phyloP scores from a whole-genome alignment of 140 eudicot species.

The Ambrosia hybrid region DNA sequence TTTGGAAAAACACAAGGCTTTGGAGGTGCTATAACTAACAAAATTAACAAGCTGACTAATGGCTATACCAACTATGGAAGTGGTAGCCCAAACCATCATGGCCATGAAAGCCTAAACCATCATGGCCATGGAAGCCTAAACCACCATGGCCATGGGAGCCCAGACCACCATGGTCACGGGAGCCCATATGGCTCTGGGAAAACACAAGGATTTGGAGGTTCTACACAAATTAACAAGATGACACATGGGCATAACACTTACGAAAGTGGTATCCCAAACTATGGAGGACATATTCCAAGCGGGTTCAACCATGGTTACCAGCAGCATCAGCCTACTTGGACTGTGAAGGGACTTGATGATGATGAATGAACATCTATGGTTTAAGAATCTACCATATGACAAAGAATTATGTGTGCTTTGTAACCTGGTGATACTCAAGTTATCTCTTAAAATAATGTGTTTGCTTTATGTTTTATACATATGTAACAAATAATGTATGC shows the following conservation, averaged over 20 bases:
- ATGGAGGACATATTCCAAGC: conserved; percentile 20
- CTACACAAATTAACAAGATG: conserved; percentile 15
- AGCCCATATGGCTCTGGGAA: conserved; percentile 14
- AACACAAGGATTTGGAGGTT: conserved; percentile 25
- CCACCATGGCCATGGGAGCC: conserved; percentile 15
- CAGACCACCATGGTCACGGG: conserved; percentile 9
- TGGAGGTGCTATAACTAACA: conserved; percentile 27
- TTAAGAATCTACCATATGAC: conserved; percentile 14
- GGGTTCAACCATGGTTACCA: conserved; percentile 34
- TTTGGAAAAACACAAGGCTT: conserved; percentile 11
- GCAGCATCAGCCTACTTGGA: conserved; percentile 42
- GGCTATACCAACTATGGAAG: conserved; percentile 11
- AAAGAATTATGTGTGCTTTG: conserved; percentile 28
- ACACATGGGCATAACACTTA: conserved; percentile 21
- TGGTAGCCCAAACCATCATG: conserved; percentile 15
- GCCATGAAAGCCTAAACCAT: conserved; percentile 14
- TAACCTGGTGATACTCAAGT: conserved; percentile 21
- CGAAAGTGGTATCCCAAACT: conserved; percentile 20
- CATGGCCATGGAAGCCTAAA: not conserved
- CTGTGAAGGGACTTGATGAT: conserved; percentile 41
- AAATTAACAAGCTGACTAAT: conserved; percentile 18
- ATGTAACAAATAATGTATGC: conserved; percentile 29
- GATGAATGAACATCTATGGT: conserved; percentile 36
- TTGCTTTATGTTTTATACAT: conserved; percentile 16
- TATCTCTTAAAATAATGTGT: conserved; percentile 34